Conservation (phyloP, 768 basidiomycete genomes). For the Tricholoma saponaceum region DNA sequence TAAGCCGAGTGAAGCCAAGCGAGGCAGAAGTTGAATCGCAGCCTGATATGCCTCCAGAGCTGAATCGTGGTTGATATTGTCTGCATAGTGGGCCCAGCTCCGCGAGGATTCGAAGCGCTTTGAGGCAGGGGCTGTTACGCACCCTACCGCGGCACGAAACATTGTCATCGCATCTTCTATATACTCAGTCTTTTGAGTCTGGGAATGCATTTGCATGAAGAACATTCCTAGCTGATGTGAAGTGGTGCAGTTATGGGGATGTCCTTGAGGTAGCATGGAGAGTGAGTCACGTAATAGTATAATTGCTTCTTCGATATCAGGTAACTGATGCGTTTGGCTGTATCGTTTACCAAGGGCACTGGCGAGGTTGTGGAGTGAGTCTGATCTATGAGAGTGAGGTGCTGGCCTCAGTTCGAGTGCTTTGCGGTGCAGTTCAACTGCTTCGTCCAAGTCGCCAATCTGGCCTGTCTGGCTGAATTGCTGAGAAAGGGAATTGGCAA, state of each 20-base stretch:
- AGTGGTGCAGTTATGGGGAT: neutral
- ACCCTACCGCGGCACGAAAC: neutral
- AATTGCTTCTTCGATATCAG: neutral
- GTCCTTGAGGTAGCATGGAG: neutral
- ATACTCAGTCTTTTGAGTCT: neutral
- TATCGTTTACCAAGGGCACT: neutral
- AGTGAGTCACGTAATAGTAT: neutral
- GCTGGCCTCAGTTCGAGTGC: neutral
- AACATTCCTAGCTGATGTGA: neutral
- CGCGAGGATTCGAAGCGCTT: neutral
- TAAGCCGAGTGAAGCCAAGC: neutral
- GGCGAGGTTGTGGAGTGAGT: neutral
- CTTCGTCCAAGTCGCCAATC: too few relatives aligned
- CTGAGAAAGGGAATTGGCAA: too few relatives aligned
- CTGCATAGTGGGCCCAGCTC: neutral
- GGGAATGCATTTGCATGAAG: neutral
- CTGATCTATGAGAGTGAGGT: neutral
- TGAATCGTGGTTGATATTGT: neutral
- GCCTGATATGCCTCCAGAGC: neutral
- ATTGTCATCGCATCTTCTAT: neutral
- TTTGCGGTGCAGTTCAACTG: neutral
- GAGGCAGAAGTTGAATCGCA: too few relatives aligned
- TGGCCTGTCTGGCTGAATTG: too few relatives aligned
- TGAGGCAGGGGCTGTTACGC: neutral
- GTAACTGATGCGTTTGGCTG: neutral